These are phyloP conservation scores for Laetiporus sulphureus DNA, from an alignment of 1,284 basidiomycete species.

Conservation along the genomic window DNA sequence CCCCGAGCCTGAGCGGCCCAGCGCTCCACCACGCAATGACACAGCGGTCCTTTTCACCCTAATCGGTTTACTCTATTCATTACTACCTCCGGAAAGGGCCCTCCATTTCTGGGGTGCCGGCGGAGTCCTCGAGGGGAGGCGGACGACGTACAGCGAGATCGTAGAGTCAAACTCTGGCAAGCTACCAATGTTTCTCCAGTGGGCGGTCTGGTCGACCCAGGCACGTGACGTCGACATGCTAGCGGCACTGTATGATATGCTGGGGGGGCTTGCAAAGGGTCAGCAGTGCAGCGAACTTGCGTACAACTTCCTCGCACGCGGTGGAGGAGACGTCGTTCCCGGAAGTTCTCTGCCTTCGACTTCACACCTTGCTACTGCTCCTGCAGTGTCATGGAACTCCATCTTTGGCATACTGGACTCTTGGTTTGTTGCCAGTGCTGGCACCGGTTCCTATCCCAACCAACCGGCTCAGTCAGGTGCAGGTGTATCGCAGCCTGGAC, in stretches of 20 bases:
- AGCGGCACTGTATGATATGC: slow-evolving; percentile 83
- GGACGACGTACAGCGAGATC: slow-evolving; percentile 45
- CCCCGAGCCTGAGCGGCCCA: slow-evolving; percentile 23
- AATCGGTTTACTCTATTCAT: slow-evolving; percentile 74
- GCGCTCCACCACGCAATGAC: slow-evolving; percentile 59
- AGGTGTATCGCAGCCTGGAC: slow-evolving; percentile 25
- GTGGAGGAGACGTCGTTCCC: slow-evolving; percentile 54
- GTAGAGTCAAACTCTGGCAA: slow-evolving; percentile 56
- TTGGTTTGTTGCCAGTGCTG: slow-evolving; percentile 40
- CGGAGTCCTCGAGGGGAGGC: slow-evolving; percentile 32
- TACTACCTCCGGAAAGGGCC: slow-evolving; percentile 69
- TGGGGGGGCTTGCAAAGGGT: slow-evolving; percentile 79
- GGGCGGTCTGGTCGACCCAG: slow-evolving; percentile 82
- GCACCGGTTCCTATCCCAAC: slow-evolving; percentile 16
- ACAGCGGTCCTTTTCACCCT: slow-evolving; percentile 82
- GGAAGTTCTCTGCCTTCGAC: slow-evolving; percentile 36
- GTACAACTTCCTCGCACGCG: slow-evolving; percentile 78
- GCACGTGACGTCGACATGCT: slow-evolving; percentile 66
- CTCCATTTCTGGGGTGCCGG: slow-evolving; percentile 82
- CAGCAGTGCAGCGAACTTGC: slow-evolving; percentile 79
- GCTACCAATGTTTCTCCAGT: slow-evolving; percentile 77
- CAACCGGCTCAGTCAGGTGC: slow-evolving; percentile 19
- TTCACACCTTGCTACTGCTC: slow-evolving; percentile 24
- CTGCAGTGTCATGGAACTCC: slow-evolving; percentile 39
- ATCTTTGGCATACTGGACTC: slow-evolving; percentile 50